Conservation (phyloP, 768 basidiomycete species). For the Collybiopsis confluens region DNA sequence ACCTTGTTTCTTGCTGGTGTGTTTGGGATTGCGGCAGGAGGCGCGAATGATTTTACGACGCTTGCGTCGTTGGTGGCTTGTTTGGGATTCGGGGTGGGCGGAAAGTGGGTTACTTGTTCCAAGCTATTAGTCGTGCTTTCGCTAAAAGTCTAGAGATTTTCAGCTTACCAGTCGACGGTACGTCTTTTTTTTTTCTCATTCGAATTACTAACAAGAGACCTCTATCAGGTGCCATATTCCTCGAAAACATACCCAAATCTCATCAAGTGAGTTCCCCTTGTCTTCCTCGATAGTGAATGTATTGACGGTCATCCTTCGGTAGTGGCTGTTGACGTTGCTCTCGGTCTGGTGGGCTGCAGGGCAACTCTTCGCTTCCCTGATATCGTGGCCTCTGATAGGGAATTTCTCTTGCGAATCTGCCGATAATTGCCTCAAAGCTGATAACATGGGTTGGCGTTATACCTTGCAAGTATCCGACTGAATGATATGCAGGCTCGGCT, state of each 20-base stretch:
- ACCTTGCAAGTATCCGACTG: constrained; percentile 31
- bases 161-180: constrained; percentile 46
- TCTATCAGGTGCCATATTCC: constrained; percentile 34
- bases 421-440: constrained; percentile 38
- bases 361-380: constrained; percentile 34
- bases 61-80: constrained; percentile 30
- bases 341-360: constrained; percentile 9
- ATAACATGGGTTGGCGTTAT: constrained; percentile 64
- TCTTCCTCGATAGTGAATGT: too few relatives aligned
- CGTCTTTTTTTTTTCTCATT: constrained; percentile 10
- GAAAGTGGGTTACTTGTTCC: constrained; percentile 33
- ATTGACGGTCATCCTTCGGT: neutral
- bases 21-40: constrained; percentile 49
- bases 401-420: constrained; percentile 45
- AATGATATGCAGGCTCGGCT: neutral
- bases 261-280: constrained; percentile 35
- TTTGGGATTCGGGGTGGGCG: constrained; percentile 47
- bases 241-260: constrained; percentile 40
- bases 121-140: constrained; percentile 20
- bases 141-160: constrained; percentile 6
- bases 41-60: constrained; percentile 38
- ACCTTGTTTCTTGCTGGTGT: constrained; percentile 18
- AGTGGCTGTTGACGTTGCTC: constrained; percentile 7
- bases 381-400: constrained; percentile 52
- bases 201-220: neutral